Base-by-base conservation (phyloP, 495 filamentous ascomycete genomes). In the Apodospora peruviana region DNA sequence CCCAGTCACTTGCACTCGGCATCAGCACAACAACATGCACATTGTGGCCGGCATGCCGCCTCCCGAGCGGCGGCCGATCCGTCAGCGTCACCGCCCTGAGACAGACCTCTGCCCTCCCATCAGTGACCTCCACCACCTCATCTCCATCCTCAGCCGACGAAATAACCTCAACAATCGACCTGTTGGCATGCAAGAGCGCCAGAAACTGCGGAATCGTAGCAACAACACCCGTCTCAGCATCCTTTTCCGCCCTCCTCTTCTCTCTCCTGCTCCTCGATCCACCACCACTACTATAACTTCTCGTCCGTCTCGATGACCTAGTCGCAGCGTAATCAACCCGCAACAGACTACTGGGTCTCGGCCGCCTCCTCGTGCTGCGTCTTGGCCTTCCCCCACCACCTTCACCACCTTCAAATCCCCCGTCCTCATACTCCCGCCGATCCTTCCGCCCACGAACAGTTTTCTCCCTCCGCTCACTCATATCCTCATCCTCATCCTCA, bases 161-260 rank as follows among this genome's bases (percentile, higher is more conserved):
- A n/a, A n/a, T n/a, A 2, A 43, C 25, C 3, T 52, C 47, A 3
- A 57, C 17, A n/a, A 47, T 40, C 5, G 54, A 52, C n/a, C 27
- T 25, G 22, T 24, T 45, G 1, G 42, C 17, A 34, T 57, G 55
- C 11, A 53, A n/a, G 0, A 57, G 46, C 0, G 46, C 50, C 2
- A 57, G 17, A 29, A 57, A 48, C 25, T 57, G 55, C 23, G 55
- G 55, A 8, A 53, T 44, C 2, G 55, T 57, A 0, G 55, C 50
- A 8, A 57, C 46, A 2, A 57, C 18, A 0, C 55, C 55, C 7
- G 27, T 32, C 11, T 50, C 38, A 10, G 38, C 39, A 4, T 25
- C 38, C 21, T 16, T n/a, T 20, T 46, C 42, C 9, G 9, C 36
- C 5, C 36, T 12, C 7, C 27, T 14, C 7, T 14, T 14, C 7